Base-by-base conservation (phyloP, 2,329 filamentous ascomycete genomes). In the Fusarium humuli region DNA sequence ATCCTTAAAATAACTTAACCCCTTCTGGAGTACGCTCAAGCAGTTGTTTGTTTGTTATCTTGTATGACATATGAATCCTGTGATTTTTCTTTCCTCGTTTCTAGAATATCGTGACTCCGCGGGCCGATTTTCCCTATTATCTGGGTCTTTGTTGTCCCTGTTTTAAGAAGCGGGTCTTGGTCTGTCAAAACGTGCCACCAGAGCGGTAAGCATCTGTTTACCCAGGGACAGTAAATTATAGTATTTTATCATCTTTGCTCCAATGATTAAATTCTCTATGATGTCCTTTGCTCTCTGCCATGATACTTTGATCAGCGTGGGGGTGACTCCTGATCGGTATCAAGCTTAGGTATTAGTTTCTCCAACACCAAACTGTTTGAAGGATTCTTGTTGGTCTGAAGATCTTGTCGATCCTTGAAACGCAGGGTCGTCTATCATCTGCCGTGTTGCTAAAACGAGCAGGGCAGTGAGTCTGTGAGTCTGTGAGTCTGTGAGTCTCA, bases 41-140 rank as follows among this genome's bases (percentile, higher is more conserved):
- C 37, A 29, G 7, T 32, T 30, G 34, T 20, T 27, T 14, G 14
- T 52, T 12, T 41, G 13, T 23, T 52, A n/a, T 62, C 34, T 32
- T 49, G 29, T 44, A 60, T 66, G 47, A 61, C 63, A 66, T 60
- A 45, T 29, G 18, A 61, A 53, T 66, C 27, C 47, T 55, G 61
- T 66, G 61, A 61, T 48, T 54, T 52, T 66, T 48, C 37, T 46
- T 45, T 49, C 20, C 30, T 32, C 29, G 3, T 55, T 67, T 66
- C 46, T 42, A 56, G 29, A 61, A 67, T 67, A 67, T 29, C 56
- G n/a, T 67, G 64, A 67, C 41, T 61, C 49, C 23, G 20, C 64
- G 61, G 64, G 64, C 64, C 62, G 64, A 67, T 57, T 66, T 41
- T 44, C 27, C 41, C 16, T n/a, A 18, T 57, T 67, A 61, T 62